Conservation (phyloP, 371 early-diverging fungal species). For the Coemansia sp. region DNA sequence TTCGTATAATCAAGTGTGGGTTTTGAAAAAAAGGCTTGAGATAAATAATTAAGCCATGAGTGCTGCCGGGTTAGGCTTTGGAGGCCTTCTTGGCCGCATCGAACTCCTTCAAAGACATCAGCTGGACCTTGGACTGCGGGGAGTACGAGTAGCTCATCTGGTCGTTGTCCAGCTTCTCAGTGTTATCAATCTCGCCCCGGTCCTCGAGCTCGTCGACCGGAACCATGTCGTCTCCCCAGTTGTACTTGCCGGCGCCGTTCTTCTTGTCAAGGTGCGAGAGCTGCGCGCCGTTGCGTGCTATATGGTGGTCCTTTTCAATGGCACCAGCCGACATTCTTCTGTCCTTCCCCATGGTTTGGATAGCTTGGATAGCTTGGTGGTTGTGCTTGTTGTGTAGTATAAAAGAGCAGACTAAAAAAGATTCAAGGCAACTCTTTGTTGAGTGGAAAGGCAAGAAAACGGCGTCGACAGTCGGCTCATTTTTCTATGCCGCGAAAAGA, state of each 20-base stretch:
- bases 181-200: background rate
- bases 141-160: background rate
- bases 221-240: constrained; percentile 1
- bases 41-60: too few species aligned
- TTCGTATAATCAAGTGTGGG: too few species aligned
- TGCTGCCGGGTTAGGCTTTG: background rate
- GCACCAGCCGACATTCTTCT: constrained; percentile 7
- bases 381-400: background rate
- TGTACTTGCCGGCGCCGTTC: constrained; percentile 6
- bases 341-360: background rate
- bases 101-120: constrained; percentile 1
- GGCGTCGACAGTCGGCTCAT: too few species aligned
- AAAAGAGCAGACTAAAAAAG: background rate
- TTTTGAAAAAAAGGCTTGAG: too few species aligned
- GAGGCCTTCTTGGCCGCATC: background rate
- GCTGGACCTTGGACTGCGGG: constrained; percentile 3
- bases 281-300: constrained; percentile 4
- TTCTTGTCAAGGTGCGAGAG: constrained; percentile 5
- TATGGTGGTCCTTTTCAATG: background rate
- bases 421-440: background rate
- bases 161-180: background rate
- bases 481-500: background rate
- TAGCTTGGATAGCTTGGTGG: background rate
- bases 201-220: constrained; percentile 1
- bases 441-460: too few species aligned